phyloP scores from a whole-genome alignment of 306 rosid species.

The Dalbergia oliveri region DNA sequence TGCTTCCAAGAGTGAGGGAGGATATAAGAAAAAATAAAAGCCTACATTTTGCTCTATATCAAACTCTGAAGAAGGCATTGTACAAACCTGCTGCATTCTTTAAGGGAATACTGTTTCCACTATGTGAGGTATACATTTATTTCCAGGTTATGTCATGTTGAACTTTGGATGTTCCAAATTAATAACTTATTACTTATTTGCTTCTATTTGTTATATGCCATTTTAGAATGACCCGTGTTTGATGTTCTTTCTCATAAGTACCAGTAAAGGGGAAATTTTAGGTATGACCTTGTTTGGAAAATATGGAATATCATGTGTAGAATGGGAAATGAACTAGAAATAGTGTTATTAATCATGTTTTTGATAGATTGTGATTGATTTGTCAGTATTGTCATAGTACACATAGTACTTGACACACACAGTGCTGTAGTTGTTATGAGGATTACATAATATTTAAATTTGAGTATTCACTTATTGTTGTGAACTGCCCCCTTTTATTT shows the following conservation, averaged over 20 bases:
- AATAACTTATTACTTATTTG: constrained; percentile 2
- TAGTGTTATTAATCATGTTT: not conserved
- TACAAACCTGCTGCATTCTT: constrained; percentile 94
- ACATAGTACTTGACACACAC: constrained; percentile 10
- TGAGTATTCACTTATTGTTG: constrained; percentile 9
- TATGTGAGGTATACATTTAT: constrained; percentile 77
- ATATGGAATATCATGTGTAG: not conserved
- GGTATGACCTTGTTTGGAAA: not conserved
- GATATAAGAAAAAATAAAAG: constrained; percentile 81
- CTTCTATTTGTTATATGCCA: constrained; percentile 22
- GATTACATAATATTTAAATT: not conserved
- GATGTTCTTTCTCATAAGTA: no score
- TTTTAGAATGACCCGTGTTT: no score
- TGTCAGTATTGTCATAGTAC: not conserved
- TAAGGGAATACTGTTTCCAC: constrained; percentile 85
- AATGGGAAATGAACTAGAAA: constrained; percentile 13
- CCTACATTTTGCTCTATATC: constrained; percentile 89
- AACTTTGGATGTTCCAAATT: constrained; percentile 22
- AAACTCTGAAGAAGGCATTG: constrained; percentile 81
- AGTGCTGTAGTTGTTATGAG: not conserved
- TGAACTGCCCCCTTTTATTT: not conserved
- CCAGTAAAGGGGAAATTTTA: no score
- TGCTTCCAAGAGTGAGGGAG: constrained; percentile 90
- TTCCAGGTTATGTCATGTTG: constrained; percentile 8
- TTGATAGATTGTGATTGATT: constrained; percentile 4